Conservation (phyloP, 768 basidiomycete species). For the Lactarius indigo region DNA sequence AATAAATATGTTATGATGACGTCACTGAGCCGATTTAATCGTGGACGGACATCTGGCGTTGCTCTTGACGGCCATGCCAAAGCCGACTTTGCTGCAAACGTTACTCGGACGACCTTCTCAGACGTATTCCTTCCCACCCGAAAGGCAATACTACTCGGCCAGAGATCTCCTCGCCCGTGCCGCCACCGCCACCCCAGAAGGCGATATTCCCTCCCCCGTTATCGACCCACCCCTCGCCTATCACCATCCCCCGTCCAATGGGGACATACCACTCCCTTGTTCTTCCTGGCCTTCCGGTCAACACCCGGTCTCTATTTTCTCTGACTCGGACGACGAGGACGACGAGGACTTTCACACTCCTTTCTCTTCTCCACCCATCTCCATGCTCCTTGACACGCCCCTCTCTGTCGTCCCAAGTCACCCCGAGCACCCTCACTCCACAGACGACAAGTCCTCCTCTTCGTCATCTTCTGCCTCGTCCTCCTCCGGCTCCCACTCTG, state of each 20-base stretch:
- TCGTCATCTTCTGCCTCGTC: conserved; percentile 25
- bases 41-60: not conserved
- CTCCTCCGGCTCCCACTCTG: conserved; percentile 4
- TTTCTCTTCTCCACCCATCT: conserved; percentile 24
- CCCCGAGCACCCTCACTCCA: not conserved
- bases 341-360: conserved; percentile 25
- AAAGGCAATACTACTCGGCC: conserved; percentile 20
- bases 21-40: not conserved
- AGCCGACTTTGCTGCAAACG: conserved; percentile 23
- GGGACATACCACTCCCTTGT: not conserved
- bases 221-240: not conserved
- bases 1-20: not conserved
- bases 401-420: conserved; percentile 8
- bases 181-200: not conserved
- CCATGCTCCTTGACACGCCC: conserved; percentile 17
- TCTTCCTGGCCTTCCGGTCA: not conserved
- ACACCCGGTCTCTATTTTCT: not conserved
- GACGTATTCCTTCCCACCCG: conserved; percentile 15
- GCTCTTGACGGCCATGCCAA: conserved; percentile 14
- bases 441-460: conserved; percentile 11
- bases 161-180: conserved; percentile 10
- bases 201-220: not conserved
- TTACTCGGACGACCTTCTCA: conserved; percentile 22
- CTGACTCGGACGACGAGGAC: conserved; percentile 2
- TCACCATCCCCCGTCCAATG: not conserved